Evolutionary conservation across 352 stramenopile species (phyloP), one percentile per base, ranked within the genome.

Genomic region (Pythium apleroticum): DNA sequence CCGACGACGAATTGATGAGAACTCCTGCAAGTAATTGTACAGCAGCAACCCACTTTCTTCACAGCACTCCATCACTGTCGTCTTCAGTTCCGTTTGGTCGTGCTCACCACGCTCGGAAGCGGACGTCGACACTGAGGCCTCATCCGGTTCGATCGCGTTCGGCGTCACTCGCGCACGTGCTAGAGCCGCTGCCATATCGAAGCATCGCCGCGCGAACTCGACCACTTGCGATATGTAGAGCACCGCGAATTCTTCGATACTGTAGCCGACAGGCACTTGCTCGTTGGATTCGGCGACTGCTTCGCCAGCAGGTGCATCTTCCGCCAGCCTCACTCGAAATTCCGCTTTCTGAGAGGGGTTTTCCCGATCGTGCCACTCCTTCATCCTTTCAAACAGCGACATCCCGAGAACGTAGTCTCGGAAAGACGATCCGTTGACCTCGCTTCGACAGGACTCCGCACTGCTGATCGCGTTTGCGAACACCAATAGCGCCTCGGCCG

Each of bases 21-120:
- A 71, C 69, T 91, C 85, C 64, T 90, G 81, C 5, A 92, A 49
- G 4, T 90, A 63, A 27, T 82, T 89, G 69, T 85, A 95, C n/a
- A 93, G 39, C 33, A 95, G 30, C 33, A 92, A 50, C 0, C 84
- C 84, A n/a, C 76, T 76, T 52, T 95, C 84, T 73, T 95, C 86
- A 49, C 82, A 78, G 57, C 81, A 86, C 60, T 89, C 82, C 6
- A 90, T 69, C 11, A 81, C 60, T 7, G 24, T 57, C 15, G 60
- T 25, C 6, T 30, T 48, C 45, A 66, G n/a, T n/a, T 72, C 41
- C 15, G 1, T 28, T 14, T 17, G 49, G 52, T 57, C 52, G 37
- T 65, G 39, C 27, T 73, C 33, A 30, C 56, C 27, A 27, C n/a
- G 19, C 43, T 50, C 43, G 19, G 2, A 4, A 5, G 20, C 3